Evolutionary conservation across 495 filamentous ascomycete genomes (phyloP), one percentile per base, ranked within the genome.

Genomic region (Annulohypoxylon stygium): DNA sequence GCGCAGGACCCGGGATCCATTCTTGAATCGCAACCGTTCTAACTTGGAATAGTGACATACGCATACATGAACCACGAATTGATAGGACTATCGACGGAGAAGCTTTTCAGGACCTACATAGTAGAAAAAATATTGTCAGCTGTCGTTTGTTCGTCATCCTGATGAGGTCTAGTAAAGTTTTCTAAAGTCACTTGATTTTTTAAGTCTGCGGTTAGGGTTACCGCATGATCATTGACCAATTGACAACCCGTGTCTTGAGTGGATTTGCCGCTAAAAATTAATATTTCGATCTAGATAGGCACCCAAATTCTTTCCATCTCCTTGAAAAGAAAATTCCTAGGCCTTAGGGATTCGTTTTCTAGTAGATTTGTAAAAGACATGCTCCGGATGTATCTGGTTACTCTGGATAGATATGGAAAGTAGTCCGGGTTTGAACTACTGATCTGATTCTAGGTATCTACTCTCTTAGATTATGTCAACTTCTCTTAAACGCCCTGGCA

Each of bases 151-250:
- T 58, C 61, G 45, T 65, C 8, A 68, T 65, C 59, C 58, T 39
- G 53, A 70, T 71, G 54, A 61, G 72, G 72, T 26, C 60, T 70
- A 70, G 67, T 68, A 48, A 55, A 36, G n/a, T 33, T 26, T 75
- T 20, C 36, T 61, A 7, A 62, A 43, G 72, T 75, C 72, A 70
- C 72, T 75, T 75, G 72, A 75, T 67, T 55, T 63, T 54, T 20
- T 14, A 65, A 47, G 55, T 20, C 71, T 74, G 71, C 57, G 48
- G 61, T 58, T 43, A 67, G 23, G 45, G 30, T 61, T 51, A 26
- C 58, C 58, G 16, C 45, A 66, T 63, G 58, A 70, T 62, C 50
- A 59, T 20, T 45, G 23, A 30, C 30, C 30, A 30, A 30, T 30
- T 30, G 30, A 30, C 30, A 30, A 30, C 30, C 30, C 5, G 30